Conservation (phyloP, 306 rosid species). For the Cucurbita moschata region DNA sequence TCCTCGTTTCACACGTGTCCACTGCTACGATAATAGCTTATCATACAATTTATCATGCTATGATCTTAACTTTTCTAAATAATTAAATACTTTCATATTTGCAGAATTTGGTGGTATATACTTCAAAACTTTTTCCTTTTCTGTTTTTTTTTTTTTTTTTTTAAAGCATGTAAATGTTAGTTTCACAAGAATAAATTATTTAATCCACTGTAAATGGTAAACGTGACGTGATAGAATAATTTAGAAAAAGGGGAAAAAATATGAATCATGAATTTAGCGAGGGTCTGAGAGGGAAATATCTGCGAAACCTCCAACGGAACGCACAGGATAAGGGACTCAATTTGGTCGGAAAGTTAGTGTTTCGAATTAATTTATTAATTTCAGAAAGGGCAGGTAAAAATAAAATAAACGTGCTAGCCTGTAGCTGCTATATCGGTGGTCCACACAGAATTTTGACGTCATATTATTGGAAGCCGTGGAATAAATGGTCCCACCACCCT, state of each 20-base stretch:
- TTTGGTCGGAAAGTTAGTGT: not conserved
- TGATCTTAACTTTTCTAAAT: too few relatives aligned
- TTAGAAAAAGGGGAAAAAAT: not conserved
- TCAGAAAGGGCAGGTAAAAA: not conserved
- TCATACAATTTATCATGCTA: too few relatives aligned
- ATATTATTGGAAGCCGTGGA: not conserved
- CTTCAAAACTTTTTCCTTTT: not conserved
- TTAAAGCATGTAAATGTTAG: too few relatives aligned
- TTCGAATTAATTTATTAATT: not conserved
- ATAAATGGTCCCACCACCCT: conserved; percentile 10
- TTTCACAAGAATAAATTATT: too few relatives aligned
- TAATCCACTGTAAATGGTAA: too few relatives aligned
- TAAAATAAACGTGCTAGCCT: not conserved
- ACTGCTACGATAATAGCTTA: not conserved
- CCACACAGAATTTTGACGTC: not conserved
- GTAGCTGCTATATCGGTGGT: not conserved
- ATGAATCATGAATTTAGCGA: not conserved
- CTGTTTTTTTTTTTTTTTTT: too few relatives aligned
- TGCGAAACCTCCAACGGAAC: not conserved
- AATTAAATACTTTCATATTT: too few relatives aligned
- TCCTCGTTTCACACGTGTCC: conserved; percentile 45
- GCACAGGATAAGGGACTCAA: not conserved
- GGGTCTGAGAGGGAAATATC: not conserved
- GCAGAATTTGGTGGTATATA: too few relatives aligned
- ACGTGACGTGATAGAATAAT: too few relatives aligned